These are phyloP conservation scores for Pleurotus platypus DNA, from an alignment of 768 basidiomycete genomes.

Conservation along the genomic window DNA sequence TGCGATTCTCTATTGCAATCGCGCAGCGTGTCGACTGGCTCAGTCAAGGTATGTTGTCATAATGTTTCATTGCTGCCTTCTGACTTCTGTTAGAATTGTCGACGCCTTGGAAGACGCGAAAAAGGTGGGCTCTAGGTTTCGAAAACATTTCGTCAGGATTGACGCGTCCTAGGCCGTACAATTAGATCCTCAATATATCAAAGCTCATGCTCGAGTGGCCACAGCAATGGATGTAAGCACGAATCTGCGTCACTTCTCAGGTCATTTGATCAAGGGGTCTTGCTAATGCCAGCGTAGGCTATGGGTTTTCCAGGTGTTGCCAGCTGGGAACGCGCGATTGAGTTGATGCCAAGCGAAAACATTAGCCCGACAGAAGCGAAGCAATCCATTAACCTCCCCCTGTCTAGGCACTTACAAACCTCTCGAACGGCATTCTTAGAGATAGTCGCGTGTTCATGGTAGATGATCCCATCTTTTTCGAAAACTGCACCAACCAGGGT, in stretches of 20 bases:
- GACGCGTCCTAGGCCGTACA: conserved; percentile 27
- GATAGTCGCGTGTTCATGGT: conserved; percentile 17
- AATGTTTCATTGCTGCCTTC: not conserved
- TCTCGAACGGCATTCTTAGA: conserved; percentile 33
- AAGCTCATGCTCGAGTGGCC: conserved; percentile 39
- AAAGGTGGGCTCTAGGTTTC: conserved; percentile 17
- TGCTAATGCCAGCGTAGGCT: conserved; percentile 12
- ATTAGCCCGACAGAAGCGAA: too few relatives aligned
- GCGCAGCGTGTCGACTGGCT: conserved; percentile 15
- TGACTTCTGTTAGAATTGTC: conserved; percentile 15
- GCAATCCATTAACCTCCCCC: too few relatives aligned
- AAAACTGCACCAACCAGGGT: not conserved
- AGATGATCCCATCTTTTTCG: not conserved
- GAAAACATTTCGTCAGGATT: not conserved
- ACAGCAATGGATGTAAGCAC: conserved; percentile 24
- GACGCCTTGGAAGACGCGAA: conserved; percentile 27
- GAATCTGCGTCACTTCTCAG: too few relatives aligned
- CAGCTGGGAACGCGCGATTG: conserved; percentile 28
- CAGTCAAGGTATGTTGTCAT: conserved; percentile 10
- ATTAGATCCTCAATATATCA: conserved; percentile 35
- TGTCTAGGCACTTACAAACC: conserved; percentile 22
- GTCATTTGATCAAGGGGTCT: too few relatives aligned
- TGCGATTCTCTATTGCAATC: conserved; percentile 17
- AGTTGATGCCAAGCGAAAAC: conserved; percentile 22
- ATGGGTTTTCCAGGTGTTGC: conserved; percentile 18